Conservation (phyloP, 495 filamentous ascomycete species). For the Aspergillus bertholletiae region DNA sequence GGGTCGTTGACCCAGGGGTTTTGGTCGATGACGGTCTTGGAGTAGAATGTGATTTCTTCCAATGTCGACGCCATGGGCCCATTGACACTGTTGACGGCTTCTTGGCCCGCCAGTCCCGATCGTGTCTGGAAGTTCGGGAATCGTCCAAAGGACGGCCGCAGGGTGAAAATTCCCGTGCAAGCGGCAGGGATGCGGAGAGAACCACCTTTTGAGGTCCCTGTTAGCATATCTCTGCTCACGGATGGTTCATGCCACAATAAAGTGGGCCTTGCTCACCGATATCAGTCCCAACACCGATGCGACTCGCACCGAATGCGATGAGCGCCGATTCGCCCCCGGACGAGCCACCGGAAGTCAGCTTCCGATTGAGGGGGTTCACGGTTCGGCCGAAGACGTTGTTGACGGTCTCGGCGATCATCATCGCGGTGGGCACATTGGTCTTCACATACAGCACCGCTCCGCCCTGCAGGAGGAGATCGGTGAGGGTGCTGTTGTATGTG, state of each 20-base stretch:
- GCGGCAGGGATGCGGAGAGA: slow-evolving; percentile 65
- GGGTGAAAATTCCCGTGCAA: slow-evolving; percentile 60
- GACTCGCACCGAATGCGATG: slow-evolving; percentile 54
- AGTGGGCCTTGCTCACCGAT: slow-evolving; percentile 33
- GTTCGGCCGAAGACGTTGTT: slow-evolving; percentile 48
- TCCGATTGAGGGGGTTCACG: slow-evolving; percentile 53
- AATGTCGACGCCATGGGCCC: slow-evolving; percentile 43
- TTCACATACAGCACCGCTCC: slow-evolving; percentile 60
- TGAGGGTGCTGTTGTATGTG: slow-evolving; percentile 25
- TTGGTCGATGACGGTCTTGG: slow-evolving; percentile 29
- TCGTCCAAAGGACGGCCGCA: slow-evolving; percentile 58
- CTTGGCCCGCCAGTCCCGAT: slow-evolving; percentile 32
- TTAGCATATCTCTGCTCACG: neutral
- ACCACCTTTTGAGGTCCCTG: slow-evolving; percentile 28
- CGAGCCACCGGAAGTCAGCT: slow-evolving; percentile 57
- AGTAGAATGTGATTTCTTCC: slow-evolving; percentile 39
- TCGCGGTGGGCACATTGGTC: slow-evolving; percentile 55
- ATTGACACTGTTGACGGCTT: slow-evolving; percentile 32
- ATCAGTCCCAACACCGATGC: slow-evolving; percentile 66
- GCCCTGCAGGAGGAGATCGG: slow-evolving; percentile 27
- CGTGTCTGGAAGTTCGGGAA: slow-evolving; percentile 38
- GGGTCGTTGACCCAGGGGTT: slow-evolving; percentile 42
- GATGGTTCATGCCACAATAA: neutral
- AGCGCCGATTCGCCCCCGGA: slow-evolving; percentile 66
- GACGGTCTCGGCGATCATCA: slow-evolving; percentile 57